Evolutionary conservation across 306 rosid genomes (phyloP), one percentile per base, ranked within the genome.

Genomic region (Trifolium repens): DNA sequence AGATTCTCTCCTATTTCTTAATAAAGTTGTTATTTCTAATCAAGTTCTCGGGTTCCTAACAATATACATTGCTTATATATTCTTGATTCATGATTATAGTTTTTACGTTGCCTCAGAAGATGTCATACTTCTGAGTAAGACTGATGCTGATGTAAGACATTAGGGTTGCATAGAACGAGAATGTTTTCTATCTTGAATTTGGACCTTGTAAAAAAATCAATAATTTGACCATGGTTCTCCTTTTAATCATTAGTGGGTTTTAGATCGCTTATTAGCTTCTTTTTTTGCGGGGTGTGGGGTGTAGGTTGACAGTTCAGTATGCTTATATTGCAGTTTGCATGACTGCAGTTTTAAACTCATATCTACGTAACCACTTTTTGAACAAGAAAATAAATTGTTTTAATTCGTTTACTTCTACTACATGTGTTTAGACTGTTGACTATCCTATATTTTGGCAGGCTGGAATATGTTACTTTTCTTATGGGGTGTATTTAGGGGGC

Each of bases 391-490:
- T 55, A 30, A 27, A 32, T 3, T 78, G 14, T 72, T 75, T 39
- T 30, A 74, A 74, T 64, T 79, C 52, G 44, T 66, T 27, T 53
- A 26, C 26, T 55, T 54, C 16, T 26, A 5, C 16, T 26, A 5
- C 43, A 7, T 35, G 15, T 58, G 64, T 54, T 37, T 14, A 34
- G 55, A 66, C 50, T 72, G 71, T 75, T 81, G 60, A 75, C 49
- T 17, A 22, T 74, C 63, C 52, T 49, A 10, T 77, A 53, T 69
- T 47, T 82, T 85, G 73, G 73, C 91, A 94, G 99, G 96, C 75
- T 94, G 99, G 99, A 94, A 94, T 86, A 94, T 87, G 89, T 76
- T 94, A 73, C 88, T 86, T 81, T 94, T 81, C 92, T 81, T 94
- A 57, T 94, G 99, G 99, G 99, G 99, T 17, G 91, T 94, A 55